Percentiles rank a stretch among this genome's conserved stretches.
These are phyloP conservation scores for Echeveria elegans DNA, from an alignment of 164 flowering plant species.

Conservation along the genomic window DNA sequence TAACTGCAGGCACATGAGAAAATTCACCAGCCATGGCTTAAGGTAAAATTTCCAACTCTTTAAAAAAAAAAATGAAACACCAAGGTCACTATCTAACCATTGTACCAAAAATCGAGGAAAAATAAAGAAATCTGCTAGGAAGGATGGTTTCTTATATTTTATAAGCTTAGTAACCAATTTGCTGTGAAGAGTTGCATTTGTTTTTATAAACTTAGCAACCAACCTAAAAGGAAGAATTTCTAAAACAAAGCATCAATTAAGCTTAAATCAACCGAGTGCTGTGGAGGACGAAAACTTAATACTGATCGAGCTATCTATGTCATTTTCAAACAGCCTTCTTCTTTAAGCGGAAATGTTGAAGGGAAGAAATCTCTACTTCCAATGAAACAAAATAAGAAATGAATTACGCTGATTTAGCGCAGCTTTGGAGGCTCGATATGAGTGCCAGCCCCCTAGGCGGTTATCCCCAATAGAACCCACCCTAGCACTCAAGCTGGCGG, in stretches of 20 bases:
- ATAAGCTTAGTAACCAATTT: too few relatives aligned
- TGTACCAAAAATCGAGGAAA: background rate
- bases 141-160: too few relatives aligned
- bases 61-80: background rate
- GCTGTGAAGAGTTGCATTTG: too few relatives aligned
- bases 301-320: too few relatives aligned
- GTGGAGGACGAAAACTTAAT: background rate
- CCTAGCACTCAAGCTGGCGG: conserved; percentile 89
- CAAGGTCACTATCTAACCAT: background rate
- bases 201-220: background rate
- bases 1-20: conserved; percentile 42
- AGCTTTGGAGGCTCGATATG: conserved; percentile 90
- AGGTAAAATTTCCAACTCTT: too few relatives aligned
- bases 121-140: too few relatives aligned
- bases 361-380: background rate
- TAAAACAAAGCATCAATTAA: background rate
- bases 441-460: conserved; percentile 90
- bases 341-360: background rate
- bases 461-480: conserved; percentile 94
- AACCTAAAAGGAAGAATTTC: background rate
- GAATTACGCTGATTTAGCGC: conserved; percentile 82
- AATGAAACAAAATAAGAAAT: background rate
- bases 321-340: background rate
- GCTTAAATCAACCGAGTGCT: background rate
- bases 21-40: background rate